These are phyloP conservation scores for Hymenotorrendiella dingleyae DNA, from an alignment of 2,329 filamentous ascomycete species.

Conservation along the genomic window DNA sequence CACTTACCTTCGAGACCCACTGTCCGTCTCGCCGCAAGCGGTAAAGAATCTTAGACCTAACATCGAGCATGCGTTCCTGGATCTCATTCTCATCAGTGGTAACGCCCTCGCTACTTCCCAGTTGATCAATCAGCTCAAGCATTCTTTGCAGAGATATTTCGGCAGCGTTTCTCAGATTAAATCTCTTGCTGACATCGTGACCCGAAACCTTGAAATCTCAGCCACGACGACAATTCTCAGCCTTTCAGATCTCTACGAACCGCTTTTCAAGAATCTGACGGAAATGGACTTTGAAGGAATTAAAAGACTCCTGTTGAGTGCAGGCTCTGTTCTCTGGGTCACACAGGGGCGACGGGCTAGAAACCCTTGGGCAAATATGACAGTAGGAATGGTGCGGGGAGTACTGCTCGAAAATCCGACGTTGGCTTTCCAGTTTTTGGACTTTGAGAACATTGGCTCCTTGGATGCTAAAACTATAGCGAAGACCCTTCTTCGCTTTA, in stretches of 20 bases:
- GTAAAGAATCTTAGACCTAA: no score
- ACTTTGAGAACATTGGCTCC: not conserved
- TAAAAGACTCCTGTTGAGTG: no score
- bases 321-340: slow-evolving; percentile 6
- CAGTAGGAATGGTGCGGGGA: slow-evolving; percentile 1
- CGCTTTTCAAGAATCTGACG: not conserved
- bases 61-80: no score
- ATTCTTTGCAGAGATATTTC: not conserved
- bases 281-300: no score
- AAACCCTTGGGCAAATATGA: slow-evolving; percentile 10
- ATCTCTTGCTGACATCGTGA: not conserved
- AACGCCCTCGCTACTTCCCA: not conserved
- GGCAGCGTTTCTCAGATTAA: not conserved
- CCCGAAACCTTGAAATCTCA: no score
- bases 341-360: slow-evolving; percentile 2
- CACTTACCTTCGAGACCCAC: slow-evolving; percentile 25
- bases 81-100: slow-evolving; percentile 22
- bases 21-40: not conserved
- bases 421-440: not conserved
- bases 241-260: slow-evolving; percentile 1
- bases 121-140: not conserved
- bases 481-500: no score
- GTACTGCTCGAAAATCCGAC: not conserved
- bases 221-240: not conserved
- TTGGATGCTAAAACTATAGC: no score